Base-by-base conservation (phyloP, 768 basidiomycete species). In the Mycena olivaceomarginata region DNA sequence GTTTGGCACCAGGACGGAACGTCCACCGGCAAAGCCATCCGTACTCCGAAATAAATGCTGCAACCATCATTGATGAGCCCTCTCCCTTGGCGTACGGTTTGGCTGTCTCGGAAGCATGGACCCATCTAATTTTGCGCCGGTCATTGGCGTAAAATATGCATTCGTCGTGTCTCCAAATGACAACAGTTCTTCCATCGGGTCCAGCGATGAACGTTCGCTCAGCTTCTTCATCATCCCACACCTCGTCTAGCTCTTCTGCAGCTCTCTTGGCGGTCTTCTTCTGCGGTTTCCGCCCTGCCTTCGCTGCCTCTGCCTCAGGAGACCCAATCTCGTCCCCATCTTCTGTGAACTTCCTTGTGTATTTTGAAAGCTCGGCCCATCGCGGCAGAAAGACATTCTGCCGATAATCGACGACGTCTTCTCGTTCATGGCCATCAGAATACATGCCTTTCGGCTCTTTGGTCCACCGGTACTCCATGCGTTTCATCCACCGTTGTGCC, bases 141-240 rank as follows among this genome's bases (percentile, higher is more conserved):
- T 87, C 85, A 77, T 86, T 72, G 15, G 82, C 82, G 76, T 84
- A 83, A 67, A 85, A 86, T 12, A 79, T 86, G 9, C 82, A 85
- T 72, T 87, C 82, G 66, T 85, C 79, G 51, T 85, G 83, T 39
- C 70, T 77, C 82, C 78, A 83, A 1, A 81, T 72, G 51, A 84
- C 75, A 41, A 82, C 59, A 20, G 45, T 40, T 66, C 40, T 31
- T 13, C 74, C 78, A 57, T 80, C 76, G 40, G 51, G 68, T 11
- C 18, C 22, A 4, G 18, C 39, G 11, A 68, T 16, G 13, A 56
- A 56, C 3, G n/a, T 10, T 20, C 67, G 31, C 40, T 56, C 20
- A 2, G 9, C 16, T 39, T 68, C 67, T 40, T 56, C 51, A 25
- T 68, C 67, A 57, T n/a, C 67, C 37, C 25, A 40, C 45, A 41